Percentiles rank a stretch among this genome's conserved stretches.
phyloP scores from a whole-genome alignment of 2,329 filamentous ascomycete genomes.

The Sphaerostilbella broomeana region DNA sequence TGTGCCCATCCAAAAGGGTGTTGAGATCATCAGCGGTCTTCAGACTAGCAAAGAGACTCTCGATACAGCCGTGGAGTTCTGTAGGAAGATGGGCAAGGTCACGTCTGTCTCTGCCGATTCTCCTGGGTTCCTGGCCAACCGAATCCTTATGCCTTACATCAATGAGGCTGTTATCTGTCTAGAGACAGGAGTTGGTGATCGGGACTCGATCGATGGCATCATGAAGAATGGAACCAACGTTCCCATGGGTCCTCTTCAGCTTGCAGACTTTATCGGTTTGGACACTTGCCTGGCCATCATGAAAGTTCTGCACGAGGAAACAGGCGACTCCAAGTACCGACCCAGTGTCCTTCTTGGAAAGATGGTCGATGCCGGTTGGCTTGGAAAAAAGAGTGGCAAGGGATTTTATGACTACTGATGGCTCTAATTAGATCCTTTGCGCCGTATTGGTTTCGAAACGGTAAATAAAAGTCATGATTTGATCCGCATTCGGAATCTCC shows the following conservation, averaged over 20 bases:
- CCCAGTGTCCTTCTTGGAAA: conserved; percentile 81
- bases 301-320: conserved; percentile 87
- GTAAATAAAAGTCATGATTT: background rate
- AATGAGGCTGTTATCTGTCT: conserved; percentile 96
- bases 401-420: conserved; percentile 86
- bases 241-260: conserved; percentile 88
- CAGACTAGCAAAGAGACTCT: conserved; percentile 83
- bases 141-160: conserved; percentile 98
- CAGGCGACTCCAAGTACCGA: conserved; percentile 91
- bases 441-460: background rate
- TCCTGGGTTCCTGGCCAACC: conserved; percentile 90
- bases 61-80: conserved; percentile 76
- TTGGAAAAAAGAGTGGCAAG: conserved; percentile 95
- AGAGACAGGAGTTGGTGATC: conserved; percentile 82
- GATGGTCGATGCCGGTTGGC: conserved; percentile 97
- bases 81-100: conserved; percentile 88
- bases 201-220: conserved; percentile 90
- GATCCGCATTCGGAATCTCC: background rate
- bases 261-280: conserved; percentile 95
- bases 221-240: conserved; percentile 99
- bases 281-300: conserved; percentile 97
- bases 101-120: conserved; percentile 80
- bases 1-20: conserved; percentile 91
- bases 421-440: background rate
- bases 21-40: conserved; percentile 92